These are phyloP conservation scores for Ettlia oleoabundans DNA, from an alignment of 139 green algal species.

Conservation along the genomic window DNA sequence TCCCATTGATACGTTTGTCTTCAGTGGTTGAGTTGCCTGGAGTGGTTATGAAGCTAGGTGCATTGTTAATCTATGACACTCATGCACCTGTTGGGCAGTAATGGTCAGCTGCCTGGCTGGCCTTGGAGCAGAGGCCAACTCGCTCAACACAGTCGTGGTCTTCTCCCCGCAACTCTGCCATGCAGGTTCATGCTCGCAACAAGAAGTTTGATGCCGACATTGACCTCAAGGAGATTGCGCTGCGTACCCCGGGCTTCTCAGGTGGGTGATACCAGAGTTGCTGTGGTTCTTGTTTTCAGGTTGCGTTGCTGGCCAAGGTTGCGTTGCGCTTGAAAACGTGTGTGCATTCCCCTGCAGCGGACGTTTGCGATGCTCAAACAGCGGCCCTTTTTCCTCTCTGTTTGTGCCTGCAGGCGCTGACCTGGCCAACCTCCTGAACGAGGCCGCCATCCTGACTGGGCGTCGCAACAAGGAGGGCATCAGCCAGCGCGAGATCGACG, in stretches of 20 bases:
- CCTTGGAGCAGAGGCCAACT: background rate
- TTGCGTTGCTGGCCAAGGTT: background rate
- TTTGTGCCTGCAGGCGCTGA: conserved; percentile 88
- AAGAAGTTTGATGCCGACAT: conserved; percentile 96
- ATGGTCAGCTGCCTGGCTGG: too few relatives aligned
- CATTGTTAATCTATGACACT: too few relatives aligned
- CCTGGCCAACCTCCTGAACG: conserved; percentile 99
- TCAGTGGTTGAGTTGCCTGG: too few relatives aligned
- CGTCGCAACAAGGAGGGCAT: conserved; percentile 83
- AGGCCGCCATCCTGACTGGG: conserved; percentile 98
- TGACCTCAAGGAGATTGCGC: conserved; percentile 94
- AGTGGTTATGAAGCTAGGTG: too few relatives aligned
- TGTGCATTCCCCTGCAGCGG: background rate
- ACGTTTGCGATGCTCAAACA: background rate
- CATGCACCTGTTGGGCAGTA: background rate
- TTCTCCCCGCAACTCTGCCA: background rate
- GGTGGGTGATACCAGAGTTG: background rate
- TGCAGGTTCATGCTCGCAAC: conserved; percentile 92
- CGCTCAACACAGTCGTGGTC: background rate
- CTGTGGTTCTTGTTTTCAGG: background rate
- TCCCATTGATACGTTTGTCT: too few relatives aligned
- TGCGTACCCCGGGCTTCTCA: conserved; percentile 85
- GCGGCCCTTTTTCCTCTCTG: background rate
- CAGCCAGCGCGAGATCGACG: conserved; percentile 91
- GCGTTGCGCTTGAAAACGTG: background rate